These are phyloP conservation scores for Pythium dissimile DNA, from an alignment of 352 stramenopile species.

Conservation along the genomic window DNA sequence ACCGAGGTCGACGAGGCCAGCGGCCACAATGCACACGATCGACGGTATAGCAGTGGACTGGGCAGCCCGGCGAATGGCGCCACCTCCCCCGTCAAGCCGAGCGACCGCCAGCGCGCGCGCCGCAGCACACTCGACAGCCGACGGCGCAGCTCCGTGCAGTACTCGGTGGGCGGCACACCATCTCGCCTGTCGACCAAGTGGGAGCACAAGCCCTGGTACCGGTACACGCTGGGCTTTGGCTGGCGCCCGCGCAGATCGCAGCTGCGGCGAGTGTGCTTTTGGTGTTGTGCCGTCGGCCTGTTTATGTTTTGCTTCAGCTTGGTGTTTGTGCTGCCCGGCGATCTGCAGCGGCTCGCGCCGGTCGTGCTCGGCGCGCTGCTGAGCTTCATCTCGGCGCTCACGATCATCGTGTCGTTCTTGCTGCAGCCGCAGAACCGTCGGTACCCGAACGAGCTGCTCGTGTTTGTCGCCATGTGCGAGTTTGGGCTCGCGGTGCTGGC, in stretches of 20 bases:
- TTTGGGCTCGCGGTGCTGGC: slow-evolving; percentile 46
- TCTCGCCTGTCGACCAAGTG: slow-evolving; percentile 17
- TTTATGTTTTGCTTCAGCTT: slow-evolving; percentile 42
- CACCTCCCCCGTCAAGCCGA: background rate
- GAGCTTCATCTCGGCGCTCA: slow-evolving; percentile 44
- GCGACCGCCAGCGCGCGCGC: background rate
- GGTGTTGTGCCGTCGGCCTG: slow-evolving; percentile 22
- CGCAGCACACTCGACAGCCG: slow-evolving; percentile 2
- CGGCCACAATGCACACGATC: slow-evolving; percentile 5
- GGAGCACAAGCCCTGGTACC: slow-evolving; percentile 26
- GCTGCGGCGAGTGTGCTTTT: slow-evolving; percentile 28
- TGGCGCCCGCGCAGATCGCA: slow-evolving; percentile 26
- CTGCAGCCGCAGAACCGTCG: slow-evolving; percentile 29
- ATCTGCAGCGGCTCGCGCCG: slow-evolving; percentile 37
- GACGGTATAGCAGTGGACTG: slow-evolving; percentile 7
- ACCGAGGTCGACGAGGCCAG: slow-evolving; percentile 20
- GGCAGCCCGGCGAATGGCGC: slow-evolving; percentile 1
- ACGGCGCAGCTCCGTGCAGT: slow-evolving; percentile 16
- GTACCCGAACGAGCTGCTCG: slow-evolving; percentile 63
- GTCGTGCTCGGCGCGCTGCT: slow-evolving; percentile 44
- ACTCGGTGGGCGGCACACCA: slow-evolving; percentile 10
- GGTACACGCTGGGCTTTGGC: slow-evolving; percentile 25
- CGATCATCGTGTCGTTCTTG: slow-evolving; percentile 56
- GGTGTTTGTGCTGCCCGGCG: slow-evolving; percentile 35
- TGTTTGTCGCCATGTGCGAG: slow-evolving; percentile 61